Evolutionary conservation across 768 basidiomycete genomes (phyloP), one percentile per base, ranked within the genome.

Genomic region (Lyophyllum semitale): DNA sequence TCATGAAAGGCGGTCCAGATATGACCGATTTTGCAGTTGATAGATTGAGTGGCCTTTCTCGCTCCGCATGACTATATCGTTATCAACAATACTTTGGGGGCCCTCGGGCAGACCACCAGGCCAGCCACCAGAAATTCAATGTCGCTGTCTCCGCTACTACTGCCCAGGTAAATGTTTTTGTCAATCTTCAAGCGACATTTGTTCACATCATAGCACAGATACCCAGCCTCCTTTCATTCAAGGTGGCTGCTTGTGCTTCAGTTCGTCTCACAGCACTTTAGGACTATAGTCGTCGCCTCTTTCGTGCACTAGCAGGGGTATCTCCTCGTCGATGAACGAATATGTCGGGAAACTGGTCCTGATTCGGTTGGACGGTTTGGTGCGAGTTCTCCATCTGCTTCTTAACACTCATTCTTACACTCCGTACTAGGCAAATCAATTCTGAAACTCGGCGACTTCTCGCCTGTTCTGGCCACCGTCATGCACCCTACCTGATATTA

Each of bases 181-280:
- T 35, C 33, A 35, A 8, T 13, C 13, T 51, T 44, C 41, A 51
- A 59, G 61, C 1, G 27, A 61, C 52, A 8, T 17, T 40, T 18
- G 23, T 50, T 47, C 22, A 50, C 9, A 8, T 30, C 25, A 43
- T 44, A 9, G 52, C 11, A 3, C 50, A 76, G 70, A 73, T 82
- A 30, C 80, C 79, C 2, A 61, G 63, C 25, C 72, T 67, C 51
- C 25, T 78, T 42, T 71, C 76, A 6, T 77, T 74, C 54, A 79
- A 79, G 15, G 65, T 77, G 41, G 80, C 75, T 0, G 61, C 76
- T 3, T 71, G 78, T 9, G 60, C 81, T 25, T 76, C 80, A 9
- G 65, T 77, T 13, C 76, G 71, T 2, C 54, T 79, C 35, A 72
- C 71, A 22, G 78, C 81, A 30, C 73, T 26, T 64, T 76, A 8